Base-by-base conservation (phyloP, 352 stramenopile species). In the Phytopythium oedochilum region DNA sequence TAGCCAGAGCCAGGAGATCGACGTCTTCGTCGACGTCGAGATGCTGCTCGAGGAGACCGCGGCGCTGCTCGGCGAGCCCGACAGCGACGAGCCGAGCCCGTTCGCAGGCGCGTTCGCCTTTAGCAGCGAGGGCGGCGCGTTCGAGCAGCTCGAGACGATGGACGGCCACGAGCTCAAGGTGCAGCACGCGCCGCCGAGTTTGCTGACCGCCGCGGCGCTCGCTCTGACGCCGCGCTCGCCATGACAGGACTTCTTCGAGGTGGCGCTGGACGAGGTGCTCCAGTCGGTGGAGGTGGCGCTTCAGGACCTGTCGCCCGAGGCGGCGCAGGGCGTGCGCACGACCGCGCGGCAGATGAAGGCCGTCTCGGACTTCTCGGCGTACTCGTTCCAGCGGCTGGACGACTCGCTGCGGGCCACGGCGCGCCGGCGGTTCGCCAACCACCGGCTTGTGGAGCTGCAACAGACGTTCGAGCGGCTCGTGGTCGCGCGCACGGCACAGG, bases 101-200 rank as follows among this genome's bases (percentile, higher is more conserved):
- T 67, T 87, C 40, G 62, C 78, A 17, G 76, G 71, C 0, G 67
- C 72, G 25, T 86, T 88, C 63, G 74, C 68, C 26, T 88, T 88
- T 29, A 85, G 67, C 18, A 86, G 71, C 44, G 64, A 78, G 42
- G 70, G 67, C 15, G 75, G 73, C 23, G 74, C 72, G 40, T 88
- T 86, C 53, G 78, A 89, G 49, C 46, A 76, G 40, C 64, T 92
- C 14, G 73, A 88, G 59, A 73, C 59, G 26, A 88, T 92, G 78
- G 66, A 89, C 49, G 81, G 78, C 34, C 75, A 80, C 34, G 76
- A 87, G 42, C 59, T 92, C 15, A 87, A 89, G 74, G 76, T 88
- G 32, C 8, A 60, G 12, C 20, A 22, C 42, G 47, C 22, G 11
- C 11, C 17, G 7, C 6, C 2, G 36, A 18, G 4, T 25, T 26